Conservation (phyloP, 805 yeast genomes). For the Ascoidea rubescens region DNA sequence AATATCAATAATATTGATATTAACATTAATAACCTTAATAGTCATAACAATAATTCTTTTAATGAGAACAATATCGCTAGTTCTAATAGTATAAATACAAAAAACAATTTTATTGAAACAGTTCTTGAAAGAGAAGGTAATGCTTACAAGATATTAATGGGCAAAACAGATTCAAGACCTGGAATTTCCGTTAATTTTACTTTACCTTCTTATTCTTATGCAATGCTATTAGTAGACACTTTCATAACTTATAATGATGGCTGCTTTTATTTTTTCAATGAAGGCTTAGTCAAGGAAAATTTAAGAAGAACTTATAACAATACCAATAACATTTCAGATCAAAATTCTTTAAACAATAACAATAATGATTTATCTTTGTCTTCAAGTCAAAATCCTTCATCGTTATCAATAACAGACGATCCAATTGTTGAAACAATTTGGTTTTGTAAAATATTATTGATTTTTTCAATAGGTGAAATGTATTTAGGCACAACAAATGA, state of each 20-base stretch:
- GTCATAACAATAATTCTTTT: not conserved
- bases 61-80: not conserved
- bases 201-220: constrained; percentile 64
- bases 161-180: constrained; percentile 54
- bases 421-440: constrained; percentile 63
- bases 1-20: constrained; percentile 7
- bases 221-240: constrained; percentile 60
- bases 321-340: constrained; percentile 14
- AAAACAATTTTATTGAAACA: constrained; percentile 26
- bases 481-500: constrained; percentile 64
- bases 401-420: constrained; percentile 22
- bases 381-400: constrained; percentile 1
- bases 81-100: constrained; percentile 3
- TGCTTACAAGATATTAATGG: constrained; percentile 56
- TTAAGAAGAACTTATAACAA: constrained; percentile 51
- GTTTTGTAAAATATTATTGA: constrained; percentile 62
- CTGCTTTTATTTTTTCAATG: constrained; percentile 74
- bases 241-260: constrained; percentile 73
- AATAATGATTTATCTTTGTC: too few relatives aligned
- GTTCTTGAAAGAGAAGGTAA: constrained; percentile 64
- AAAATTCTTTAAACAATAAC: too few relatives aligned
- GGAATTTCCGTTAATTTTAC: constrained; percentile 59
- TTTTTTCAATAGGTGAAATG: constrained; percentile 76
- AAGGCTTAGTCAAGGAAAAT: constrained; percentile 60
- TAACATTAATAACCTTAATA: constrained; percentile 5